Percentiles rank a stretch among this genome's conserved stretches.
Evolutionary conservation across 768 basidiomycete genomes (phyloP).

Genomic region (Erythrobasidium yunnanense): DNA sequence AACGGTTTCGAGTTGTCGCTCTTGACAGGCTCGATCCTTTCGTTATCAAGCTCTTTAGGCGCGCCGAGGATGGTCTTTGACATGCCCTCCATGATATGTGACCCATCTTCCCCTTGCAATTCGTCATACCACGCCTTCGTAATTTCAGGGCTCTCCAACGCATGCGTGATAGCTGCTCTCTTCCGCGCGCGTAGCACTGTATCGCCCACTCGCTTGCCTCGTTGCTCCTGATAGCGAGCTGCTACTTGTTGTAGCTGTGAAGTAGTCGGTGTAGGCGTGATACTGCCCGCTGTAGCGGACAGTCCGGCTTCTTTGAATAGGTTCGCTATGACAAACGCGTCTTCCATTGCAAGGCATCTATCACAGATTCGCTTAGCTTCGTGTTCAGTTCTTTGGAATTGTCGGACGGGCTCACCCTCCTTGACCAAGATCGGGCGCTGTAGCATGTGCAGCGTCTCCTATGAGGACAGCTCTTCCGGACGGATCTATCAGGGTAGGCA

Average conservation of each 20-base stretch:
- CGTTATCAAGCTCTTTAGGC: constrained; percentile 14
- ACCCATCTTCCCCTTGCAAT: constrained; percentile 9
- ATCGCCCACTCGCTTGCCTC: constrained; percentile 19
- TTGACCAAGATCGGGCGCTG: constrained; percentile 26
- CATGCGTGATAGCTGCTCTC: constrained; percentile 25
- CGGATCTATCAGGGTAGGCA: constrained; percentile 22
- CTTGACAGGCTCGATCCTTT: constrained; percentile 3
- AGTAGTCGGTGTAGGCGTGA: background rate
- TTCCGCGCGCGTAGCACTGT: constrained; percentile 21
- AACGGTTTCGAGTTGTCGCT: background rate
- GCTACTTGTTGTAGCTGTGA: background rate
- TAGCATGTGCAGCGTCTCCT: constrained; percentile 26
- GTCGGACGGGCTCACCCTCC: constrained; percentile 15
- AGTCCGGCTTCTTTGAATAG: constrained; percentile 12
- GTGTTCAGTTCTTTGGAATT: too few relatives aligned
- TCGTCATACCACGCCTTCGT: constrained; percentile 20
- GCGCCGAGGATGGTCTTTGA: constrained; percentile 19
- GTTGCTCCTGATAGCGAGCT: constrained; percentile 3
- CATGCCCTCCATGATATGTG: constrained; percentile 26
- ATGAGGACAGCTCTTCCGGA: constrained; percentile 22
- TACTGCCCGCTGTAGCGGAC: background rate
- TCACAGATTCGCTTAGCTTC: background rate
- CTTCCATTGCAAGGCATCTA: constrained; percentile 25
- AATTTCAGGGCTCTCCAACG: constrained; percentile 10
- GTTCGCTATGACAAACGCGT: constrained; percentile 23